Evolutionary conservation across 345 rosid species (phyloP), one percentile per base, ranked within the genome.

Genomic region (Euclidium syriacum): DNA sequence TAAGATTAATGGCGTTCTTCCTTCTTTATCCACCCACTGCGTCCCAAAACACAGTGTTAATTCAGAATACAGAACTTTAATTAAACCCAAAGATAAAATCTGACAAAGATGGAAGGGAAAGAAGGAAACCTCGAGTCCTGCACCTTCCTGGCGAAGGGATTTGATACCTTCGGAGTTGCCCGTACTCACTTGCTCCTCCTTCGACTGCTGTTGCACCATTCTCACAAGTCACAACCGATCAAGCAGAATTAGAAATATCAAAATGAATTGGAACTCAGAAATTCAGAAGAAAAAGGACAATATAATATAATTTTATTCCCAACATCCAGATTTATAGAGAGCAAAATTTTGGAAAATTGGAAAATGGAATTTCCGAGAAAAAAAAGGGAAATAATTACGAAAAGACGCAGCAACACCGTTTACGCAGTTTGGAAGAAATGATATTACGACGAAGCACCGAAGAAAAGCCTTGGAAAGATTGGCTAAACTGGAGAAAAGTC

Each of bases 21-120:
- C 95, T 34, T 87, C 85, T 67, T 49, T 81, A 74, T 90, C 97
- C 15, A 80, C 64, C 86, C 86, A 85, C 97, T 90, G 77, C 67
- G 32, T 25, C 49, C 9, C 11, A 17, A 58, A 24, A 23, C 20
- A 39, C 5, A 56, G 6, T 17, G 8, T 20, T 2, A 49, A 16
- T 26, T 26, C 11, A 51, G 19, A 51, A 50, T 12, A 39, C 22
- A 6, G 5, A 8, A 16, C n/a, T 36, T 30, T 7, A 7, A 18
- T 14, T 1, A 7, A 19, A 44, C 26, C 7, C 10, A 22, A n/a
- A 39, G 19, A 12, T 40, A 22, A 33, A 11, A 0, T n/a, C n/a
- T n/a, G n/a, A n/a, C n/a, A 9, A n/a, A 26, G 25, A 27, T 17
- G 20, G 4, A 36, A 15, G 4, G 24, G 19, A 47, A 62, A 34